phyloP scores from a whole-genome alignment of 768 basidiomycete genomes.

The Podaxis sp. region DNA sequence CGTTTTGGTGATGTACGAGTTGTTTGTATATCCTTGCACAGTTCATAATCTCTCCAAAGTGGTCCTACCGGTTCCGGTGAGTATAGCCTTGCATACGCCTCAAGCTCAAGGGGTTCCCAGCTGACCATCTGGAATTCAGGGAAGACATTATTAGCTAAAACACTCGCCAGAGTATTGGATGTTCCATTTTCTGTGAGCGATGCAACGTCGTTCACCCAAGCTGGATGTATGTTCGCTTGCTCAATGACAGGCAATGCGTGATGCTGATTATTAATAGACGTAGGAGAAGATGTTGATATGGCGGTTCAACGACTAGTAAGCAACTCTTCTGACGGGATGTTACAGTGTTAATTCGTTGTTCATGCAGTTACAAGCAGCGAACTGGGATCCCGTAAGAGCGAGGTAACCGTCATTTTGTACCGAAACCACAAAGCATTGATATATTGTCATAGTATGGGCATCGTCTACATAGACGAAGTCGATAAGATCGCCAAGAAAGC shows the following conservation, averaged over 20 bases:
- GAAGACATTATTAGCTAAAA: slow-evolving; percentile 89
- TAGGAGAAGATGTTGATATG: slow-evolving; percentile 96
- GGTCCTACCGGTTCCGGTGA: slow-evolving; percentile 86
- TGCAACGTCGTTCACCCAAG: slow-evolving; percentile 93
- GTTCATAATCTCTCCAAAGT: slow-evolving; percentile 32
- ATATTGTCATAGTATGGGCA: slow-evolving; percentile 67
- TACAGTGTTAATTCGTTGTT: not conserved
- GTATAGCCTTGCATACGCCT: slow-evolving; percentile 7
- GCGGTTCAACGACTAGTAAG: slow-evolving; percentile 80
- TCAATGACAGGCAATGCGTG: slow-evolving; percentile 14
- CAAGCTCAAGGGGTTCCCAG: not conserved
- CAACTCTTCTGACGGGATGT: not conserved
- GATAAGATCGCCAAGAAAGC: slow-evolving; percentile 86
- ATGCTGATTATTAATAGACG: slow-evolving; percentile 50
- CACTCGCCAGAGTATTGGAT: slow-evolving; percentile 86
- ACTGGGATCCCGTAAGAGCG: slow-evolving; percentile 84
- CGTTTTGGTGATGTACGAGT: slow-evolving; percentile 77
- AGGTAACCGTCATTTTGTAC: slow-evolving; percentile 45
- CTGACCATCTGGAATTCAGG: slow-evolving; percentile 39
- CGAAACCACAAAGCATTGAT: not conserved
- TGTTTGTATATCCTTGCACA: not conserved
- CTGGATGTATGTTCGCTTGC: slow-evolving; percentile 59
- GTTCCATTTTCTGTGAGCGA: slow-evolving; percentile 95
- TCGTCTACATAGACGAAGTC: slow-evolving; percentile 95
- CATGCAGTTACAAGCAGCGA: slow-evolving; percentile 79